Evolutionary conservation across 2,329 filamentous ascomycete genomes (phyloP).

Genomic region (Zymoseptoria ardabiliae): DNA sequence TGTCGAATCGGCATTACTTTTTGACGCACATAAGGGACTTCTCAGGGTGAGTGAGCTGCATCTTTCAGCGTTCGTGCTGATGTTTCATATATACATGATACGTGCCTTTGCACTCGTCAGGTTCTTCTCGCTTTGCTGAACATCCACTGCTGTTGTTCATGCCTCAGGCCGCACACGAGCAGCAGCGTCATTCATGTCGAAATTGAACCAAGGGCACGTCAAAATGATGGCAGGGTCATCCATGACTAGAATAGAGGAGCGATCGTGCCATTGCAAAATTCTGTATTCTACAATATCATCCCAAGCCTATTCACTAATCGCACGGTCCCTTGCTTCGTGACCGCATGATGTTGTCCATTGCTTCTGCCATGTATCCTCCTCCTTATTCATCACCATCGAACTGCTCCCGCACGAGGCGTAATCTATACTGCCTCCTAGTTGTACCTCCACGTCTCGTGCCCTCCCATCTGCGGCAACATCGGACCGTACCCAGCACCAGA

Average conservation of each 20-base stretch:
- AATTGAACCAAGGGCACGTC: neutral
- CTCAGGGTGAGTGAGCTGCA: too few species aligned
- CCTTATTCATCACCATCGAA: neutral
- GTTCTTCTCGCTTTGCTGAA: too few species aligned
- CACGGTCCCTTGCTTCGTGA: neutral
- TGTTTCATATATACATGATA: too few species aligned
- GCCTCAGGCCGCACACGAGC: too few species aligned
- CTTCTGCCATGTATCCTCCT: neutral
- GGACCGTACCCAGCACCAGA: constrained; percentile 18
- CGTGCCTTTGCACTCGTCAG: too few species aligned
- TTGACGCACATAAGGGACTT: too few species aligned
- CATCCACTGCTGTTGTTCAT: too few species aligned
- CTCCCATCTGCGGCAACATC: constrained; percentile 27
- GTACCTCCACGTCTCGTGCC: constrained; percentile 23
- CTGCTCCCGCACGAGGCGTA: neutral
- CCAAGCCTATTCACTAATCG: neutral
- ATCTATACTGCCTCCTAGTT: constrained; percentile 8
- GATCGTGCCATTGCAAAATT: neutral
- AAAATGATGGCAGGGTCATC: neutral
- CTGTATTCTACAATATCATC: neutral
- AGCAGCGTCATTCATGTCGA: too few species aligned
- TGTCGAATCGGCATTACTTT: neutral
- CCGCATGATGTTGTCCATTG: neutral
- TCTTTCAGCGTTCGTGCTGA: too few species aligned
- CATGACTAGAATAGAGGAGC: neutral